These are phyloP conservation scores for Calonectria henricotiae DNA, from an alignment of 2,329 filamentous ascomycete genomes.

Conservation along the genomic window DNA sequence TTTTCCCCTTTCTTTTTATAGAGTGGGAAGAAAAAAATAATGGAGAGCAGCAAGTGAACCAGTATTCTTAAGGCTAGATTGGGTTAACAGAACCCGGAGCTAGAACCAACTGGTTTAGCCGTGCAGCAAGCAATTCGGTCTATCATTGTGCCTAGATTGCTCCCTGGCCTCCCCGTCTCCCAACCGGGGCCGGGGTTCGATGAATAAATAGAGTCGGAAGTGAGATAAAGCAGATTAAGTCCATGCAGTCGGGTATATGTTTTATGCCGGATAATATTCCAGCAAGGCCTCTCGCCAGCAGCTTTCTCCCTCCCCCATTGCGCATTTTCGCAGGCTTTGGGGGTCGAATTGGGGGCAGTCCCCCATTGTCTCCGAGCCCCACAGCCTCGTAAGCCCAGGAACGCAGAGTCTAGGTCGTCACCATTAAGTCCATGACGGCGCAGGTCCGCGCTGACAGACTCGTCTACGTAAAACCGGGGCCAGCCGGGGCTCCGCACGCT, in stretches of 20 bases:
- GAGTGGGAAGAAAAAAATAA: neutral
- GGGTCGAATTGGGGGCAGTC: constrained; percentile 48
- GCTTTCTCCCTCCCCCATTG: constrained; percentile 44
- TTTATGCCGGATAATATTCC: constrained; percentile 17
- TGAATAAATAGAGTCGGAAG: constrained; percentile 12
- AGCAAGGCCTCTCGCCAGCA: neutral
- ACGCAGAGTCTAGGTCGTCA: constrained; percentile 5
- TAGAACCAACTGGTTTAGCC: constrained; percentile 7
- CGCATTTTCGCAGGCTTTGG: constrained; percentile 42
- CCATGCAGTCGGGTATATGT: constrained; percentile 4
- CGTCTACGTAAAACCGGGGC: constrained; percentile 35
- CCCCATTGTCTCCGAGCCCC: constrained; percentile 37
- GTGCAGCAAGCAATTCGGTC: constrained; percentile 6
- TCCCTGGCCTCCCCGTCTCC: neutral
- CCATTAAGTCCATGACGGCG: constrained; percentile 15
- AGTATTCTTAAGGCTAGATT: constrained; percentile 15
- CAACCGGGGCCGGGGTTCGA: constrained; percentile 7
- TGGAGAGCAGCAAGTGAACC: constrained; percentile 9
- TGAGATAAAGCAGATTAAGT: constrained; percentile 27
- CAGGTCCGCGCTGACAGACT: constrained; percentile 11
- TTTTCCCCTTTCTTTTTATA: constrained; percentile 23
- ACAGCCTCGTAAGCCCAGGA: constrained; percentile 36
- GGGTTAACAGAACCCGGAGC: neutral
- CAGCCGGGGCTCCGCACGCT: constrained; percentile 49
- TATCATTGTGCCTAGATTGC: neutral